Conservation (phyloP, 345 rosid genomes). For the Noccaea bulbosa region DNA sequence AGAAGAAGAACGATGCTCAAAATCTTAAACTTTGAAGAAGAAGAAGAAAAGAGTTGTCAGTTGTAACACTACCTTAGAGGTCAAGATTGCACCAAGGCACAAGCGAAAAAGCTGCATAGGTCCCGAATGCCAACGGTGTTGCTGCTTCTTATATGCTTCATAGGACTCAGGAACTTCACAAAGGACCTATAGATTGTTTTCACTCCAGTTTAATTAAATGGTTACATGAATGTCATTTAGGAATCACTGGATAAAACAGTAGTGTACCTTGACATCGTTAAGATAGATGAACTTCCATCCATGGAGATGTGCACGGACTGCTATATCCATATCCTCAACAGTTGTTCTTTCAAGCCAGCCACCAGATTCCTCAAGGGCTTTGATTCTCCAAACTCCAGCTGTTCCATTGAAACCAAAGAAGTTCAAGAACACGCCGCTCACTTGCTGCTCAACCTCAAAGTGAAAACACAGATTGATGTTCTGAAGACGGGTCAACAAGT, state of each 20-base stretch:
- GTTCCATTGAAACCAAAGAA: conserved; percentile 94
- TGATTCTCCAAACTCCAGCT: conserved; percentile 90
- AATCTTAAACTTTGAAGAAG: not conserved
- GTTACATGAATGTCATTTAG: too few relatives aligned
- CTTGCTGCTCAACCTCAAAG: conserved; percentile 89
- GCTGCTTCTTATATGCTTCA: conserved; percentile 93
- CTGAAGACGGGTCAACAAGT: conserved; percentile 83
- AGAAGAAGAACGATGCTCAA: not conserved
- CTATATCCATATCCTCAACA: conserved; percentile 90
- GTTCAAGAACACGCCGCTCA: conserved; percentile 72
- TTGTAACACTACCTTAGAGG: conserved; percentile 60
- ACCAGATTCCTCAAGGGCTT: conserved; percentile 85
- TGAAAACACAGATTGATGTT: conserved; percentile 82
- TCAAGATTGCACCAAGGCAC: conserved; percentile 75
- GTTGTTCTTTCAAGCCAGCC: conserved; percentile 95
- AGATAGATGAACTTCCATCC: conserved; percentile 90
- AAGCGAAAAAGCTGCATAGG: conserved; percentile 93
- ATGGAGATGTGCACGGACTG: conserved; percentile 84
- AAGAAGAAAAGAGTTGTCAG: not conserved
- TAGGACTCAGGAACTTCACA: conserved; percentile 90
- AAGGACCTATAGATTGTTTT: conserved; percentile 56
- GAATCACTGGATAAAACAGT: too few relatives aligned
- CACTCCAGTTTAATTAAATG: not conserved
- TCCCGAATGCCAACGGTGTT: conserved; percentile 95
- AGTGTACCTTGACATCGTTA: conserved; percentile 74